A percentile compares a stretch with the other conserved stretches of the same genome.
Evolutionary conservation across 495 filamentous ascomycete species (phyloP).

Genomic region (Lophium mytilinum): DNA sequence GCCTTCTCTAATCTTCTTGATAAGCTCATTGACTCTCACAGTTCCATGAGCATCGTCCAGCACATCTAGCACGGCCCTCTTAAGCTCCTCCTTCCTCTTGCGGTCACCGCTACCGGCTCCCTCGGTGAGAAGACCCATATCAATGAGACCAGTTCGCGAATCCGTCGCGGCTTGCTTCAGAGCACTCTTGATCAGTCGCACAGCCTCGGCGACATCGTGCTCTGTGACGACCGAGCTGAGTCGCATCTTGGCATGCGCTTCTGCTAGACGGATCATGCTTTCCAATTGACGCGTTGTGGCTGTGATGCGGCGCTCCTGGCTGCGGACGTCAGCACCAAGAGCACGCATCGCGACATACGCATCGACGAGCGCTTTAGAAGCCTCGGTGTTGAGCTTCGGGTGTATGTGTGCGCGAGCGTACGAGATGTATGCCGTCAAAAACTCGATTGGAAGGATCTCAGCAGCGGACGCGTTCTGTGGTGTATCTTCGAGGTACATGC

Average conservation of each 20-base stretch:
- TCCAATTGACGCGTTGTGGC: slow-evolving; percentile 94
- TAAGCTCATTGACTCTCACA: slow-evolving; percentile 71
- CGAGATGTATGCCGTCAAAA: slow-evolving; percentile 93
- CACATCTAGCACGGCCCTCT: slow-evolving; percentile 78
- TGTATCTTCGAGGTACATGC: slow-evolving; percentile 94
- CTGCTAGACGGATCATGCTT: slow-evolving; percentile 90
- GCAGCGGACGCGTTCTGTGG: slow-evolving; percentile 71
- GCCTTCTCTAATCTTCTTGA: slow-evolving; percentile 62
- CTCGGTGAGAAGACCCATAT: slow-evolving; percentile 91
- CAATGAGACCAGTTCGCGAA: slow-evolving; percentile 81
- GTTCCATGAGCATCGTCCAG: slow-evolving; percentile 51
- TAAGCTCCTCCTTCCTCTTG: slow-evolving; percentile 72
- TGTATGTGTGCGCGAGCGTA: slow-evolving; percentile 86
- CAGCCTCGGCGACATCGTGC: slow-evolving; percentile 82
- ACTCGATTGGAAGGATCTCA: slow-evolving; percentile 87
- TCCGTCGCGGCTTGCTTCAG: slow-evolving; percentile 96
- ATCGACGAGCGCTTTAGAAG: slow-evolving; percentile 69
- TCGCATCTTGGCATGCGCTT: slow-evolving; percentile 97
- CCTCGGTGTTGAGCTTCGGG: slow-evolving; percentile 66
- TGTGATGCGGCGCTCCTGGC: slow-evolving; percentile 90
- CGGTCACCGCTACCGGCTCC: slow-evolving; percentile 80
- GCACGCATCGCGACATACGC: slow-evolving; percentile 95
- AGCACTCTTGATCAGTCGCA: slow-evolving; percentile 84
- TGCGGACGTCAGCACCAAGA: slow-evolving; percentile 88
- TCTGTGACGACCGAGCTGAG: slow-evolving; percentile 65